phyloP scores from a whole-genome alignment of 495 filamentous ascomycete species.

The Parathielavia hyrcaniae region DNA sequence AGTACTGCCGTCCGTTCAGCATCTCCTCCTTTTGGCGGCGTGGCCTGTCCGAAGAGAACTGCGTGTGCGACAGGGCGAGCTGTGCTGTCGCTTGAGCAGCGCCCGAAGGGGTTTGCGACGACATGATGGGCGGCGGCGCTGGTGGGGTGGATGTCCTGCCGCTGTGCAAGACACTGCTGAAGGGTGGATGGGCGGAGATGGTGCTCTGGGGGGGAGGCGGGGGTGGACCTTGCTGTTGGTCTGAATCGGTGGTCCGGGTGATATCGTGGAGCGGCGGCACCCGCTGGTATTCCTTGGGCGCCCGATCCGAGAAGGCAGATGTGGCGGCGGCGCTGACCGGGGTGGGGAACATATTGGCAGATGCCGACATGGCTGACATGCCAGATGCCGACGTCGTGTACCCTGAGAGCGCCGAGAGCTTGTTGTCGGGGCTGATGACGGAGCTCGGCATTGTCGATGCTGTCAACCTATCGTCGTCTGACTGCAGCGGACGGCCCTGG shows the following conservation, averaged over 20 bases:
- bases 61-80: slow-evolving; percentile 50
- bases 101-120: slow-evolving; percentile 29
- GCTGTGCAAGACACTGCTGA: slow-evolving; percentile 37
- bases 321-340: slow-evolving; percentile 46
- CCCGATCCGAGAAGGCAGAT: slow-evolving; percentile 43
- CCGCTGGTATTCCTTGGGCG: slow-evolving; percentile 48
- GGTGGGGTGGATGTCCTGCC: slow-evolving; percentile 43
- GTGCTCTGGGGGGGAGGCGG: slow-evolving; percentile 25
- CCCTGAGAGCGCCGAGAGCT: slow-evolving; percentile 46
- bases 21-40: slow-evolving; percentile 89
- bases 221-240: slow-evolving; percentile 23
- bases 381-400: slow-evolving; percentile 36
- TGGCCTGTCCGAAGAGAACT: slow-evolving; percentile 39
- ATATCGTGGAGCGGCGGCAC: slow-evolving; percentile 51
- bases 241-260: slow-evolving; percentile 45
- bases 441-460: slow-evolving; percentile 48
- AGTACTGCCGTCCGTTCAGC: slow-evolving; percentile 75
- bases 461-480: slow-evolving; percentile 46
- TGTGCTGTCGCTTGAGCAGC: slow-evolving; percentile 53
- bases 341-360: slow-evolving; percentile 46
- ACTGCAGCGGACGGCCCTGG: slow-evolving; percentile 43
- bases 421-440: slow-evolving; percentile 48
- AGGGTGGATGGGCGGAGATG: slow-evolving; percentile 26
- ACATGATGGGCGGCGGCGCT: slow-evolving; percentile 27
- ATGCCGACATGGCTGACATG: slow-evolving; percentile 26